phyloP scores from a whole-genome alignment of 345 rosid genomes.

The Eutrema heterophyllum region DNA sequence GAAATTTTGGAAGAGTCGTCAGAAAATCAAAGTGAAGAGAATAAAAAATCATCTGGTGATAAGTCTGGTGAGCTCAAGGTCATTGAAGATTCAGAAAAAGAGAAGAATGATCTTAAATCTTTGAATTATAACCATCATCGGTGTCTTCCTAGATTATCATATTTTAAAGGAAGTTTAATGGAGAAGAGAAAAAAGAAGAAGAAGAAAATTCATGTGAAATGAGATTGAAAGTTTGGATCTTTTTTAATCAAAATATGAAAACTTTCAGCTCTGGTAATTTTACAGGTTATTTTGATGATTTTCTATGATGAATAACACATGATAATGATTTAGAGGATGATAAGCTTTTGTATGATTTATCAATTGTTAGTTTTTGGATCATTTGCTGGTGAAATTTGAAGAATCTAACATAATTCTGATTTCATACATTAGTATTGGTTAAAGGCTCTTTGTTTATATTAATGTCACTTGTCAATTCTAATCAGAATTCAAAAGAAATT shows the following conservation, averaged over 20 bases:
- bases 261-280: neutral
- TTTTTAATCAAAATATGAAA: neutral
- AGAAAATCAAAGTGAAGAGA: constrained; percentile 19
- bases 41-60: constrained; percentile 37
- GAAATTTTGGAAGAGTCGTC: constrained; percentile 14
- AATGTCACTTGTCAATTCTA: neutral
- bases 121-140: constrained; percentile 28
- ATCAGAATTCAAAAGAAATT: neutral
- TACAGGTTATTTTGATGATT: neutral
- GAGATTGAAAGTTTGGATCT: neutral
- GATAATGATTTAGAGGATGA: neutral
- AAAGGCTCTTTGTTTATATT: neutral
- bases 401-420: neutral
- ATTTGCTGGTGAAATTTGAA: neutral
- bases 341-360: neutral
- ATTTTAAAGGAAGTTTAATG: constrained; percentile 41
- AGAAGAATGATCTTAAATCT: constrained; percentile 37
- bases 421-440: neutral
- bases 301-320: neutral
- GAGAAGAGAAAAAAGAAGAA: constrained; percentile 65
- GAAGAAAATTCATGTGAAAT: constrained; percentile 31
- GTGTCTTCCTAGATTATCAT: constrained; percentile 70
- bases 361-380: neutral
- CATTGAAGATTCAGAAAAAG: constrained; percentile 35
- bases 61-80: constrained; percentile 52